Percentiles rank a stretch among this genome's conserved stretches.
Evolutionary conservation across 2,329 filamentous ascomycete genomes (phyloP).

Genomic region (Fusarium sulawesiense): DNA sequence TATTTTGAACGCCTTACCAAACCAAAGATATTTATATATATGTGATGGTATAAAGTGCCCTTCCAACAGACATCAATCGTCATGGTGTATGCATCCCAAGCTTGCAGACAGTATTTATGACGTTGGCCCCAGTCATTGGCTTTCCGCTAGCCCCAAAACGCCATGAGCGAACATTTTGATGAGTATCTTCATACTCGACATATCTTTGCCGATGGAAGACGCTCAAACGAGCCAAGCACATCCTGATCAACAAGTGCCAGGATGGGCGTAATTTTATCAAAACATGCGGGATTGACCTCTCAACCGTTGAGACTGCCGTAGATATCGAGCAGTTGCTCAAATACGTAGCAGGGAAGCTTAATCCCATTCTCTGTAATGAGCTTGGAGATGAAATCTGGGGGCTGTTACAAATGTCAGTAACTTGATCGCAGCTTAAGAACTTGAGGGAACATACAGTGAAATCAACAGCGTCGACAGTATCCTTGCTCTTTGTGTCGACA

Average conservation of each 20-base stretch:
- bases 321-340: constrained; percentile 76
- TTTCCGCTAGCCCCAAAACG: constrained; percentile 8
- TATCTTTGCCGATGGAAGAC: background rate
- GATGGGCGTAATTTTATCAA: constrained; percentile 27
- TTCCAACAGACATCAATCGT: constrained; percentile 1
- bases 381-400: constrained; percentile 75
- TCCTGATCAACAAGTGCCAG: background rate
- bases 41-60: constrained; percentile 7
- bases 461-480: constrained; percentile 71
- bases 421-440: too few species aligned
- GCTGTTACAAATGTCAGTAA: constrained; percentile 53
- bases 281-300: constrained; percentile 18
- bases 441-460: constrained; percentile 67
- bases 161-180: constrained; percentile 6
- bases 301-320: constrained; percentile 58
- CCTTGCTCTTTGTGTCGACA: constrained; percentile 60
- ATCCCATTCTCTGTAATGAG: constrained; percentile 82
- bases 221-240: background rate
- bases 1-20: constrained; percentile 39
- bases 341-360: constrained; percentile 75
- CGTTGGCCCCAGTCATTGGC: background rate
- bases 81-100: constrained; percentile 3
- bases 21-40: constrained; percentile 13
- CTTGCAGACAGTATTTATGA: background rate
- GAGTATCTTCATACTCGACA: background rate